Conservation (phyloP, 352 stramenopile genomes). For the Pythium phragmiticola region DNA sequence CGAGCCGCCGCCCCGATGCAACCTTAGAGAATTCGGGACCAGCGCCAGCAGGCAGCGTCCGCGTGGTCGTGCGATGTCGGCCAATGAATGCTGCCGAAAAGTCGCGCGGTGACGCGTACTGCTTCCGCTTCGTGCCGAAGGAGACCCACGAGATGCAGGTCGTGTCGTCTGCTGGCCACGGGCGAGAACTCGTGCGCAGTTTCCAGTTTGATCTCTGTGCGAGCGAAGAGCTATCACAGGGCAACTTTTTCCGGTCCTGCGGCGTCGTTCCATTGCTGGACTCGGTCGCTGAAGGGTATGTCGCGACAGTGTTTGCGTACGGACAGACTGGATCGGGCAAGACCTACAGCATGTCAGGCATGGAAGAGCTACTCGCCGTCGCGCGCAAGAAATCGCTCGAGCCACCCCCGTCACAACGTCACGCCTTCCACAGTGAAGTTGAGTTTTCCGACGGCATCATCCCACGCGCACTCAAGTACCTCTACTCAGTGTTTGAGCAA, state of each 20-base stretch:
- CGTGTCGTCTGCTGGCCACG: slow-evolving; percentile 37
- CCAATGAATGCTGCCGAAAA: slow-evolving; percentile 58
- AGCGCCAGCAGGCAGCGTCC: slow-evolving; percentile 31
- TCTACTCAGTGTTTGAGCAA: slow-evolving; percentile 51
- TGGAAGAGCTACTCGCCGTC: slow-evolving; percentile 57
- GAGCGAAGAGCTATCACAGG: slow-evolving; percentile 54
- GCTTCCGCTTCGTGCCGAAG: slow-evolving; percentile 56
- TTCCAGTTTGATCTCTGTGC: slow-evolving; percentile 81
- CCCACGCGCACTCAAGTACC: slow-evolving; percentile 66
- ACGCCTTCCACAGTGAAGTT: slow-evolving; percentile 13
- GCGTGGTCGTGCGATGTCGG: slow-evolving; percentile 61
- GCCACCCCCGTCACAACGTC: not conserved
- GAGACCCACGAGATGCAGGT: slow-evolving; percentile 53
- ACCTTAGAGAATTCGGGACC: not conserved
- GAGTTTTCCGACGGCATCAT: slow-evolving; percentile 70
- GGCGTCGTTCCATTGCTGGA: slow-evolving; percentile 61
- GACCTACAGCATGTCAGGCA: slow-evolving; percentile 81
- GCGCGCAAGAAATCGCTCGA: slow-evolving; percentile 27
- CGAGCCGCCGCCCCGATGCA: not conserved
- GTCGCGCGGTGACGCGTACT: slow-evolving; percentile 42
- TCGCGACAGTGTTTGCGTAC: slow-evolving; percentile 93
- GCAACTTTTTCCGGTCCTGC: slow-evolving; percentile 60
- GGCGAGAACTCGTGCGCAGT: slow-evolving; percentile 68
- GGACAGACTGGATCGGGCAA: slow-evolving; percentile 91
- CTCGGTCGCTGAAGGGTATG: slow-evolving; percentile 66